Base-by-base conservation (phyloP, 306 rosid genomes). In the Pterocarpus macrocarpus region DNA sequence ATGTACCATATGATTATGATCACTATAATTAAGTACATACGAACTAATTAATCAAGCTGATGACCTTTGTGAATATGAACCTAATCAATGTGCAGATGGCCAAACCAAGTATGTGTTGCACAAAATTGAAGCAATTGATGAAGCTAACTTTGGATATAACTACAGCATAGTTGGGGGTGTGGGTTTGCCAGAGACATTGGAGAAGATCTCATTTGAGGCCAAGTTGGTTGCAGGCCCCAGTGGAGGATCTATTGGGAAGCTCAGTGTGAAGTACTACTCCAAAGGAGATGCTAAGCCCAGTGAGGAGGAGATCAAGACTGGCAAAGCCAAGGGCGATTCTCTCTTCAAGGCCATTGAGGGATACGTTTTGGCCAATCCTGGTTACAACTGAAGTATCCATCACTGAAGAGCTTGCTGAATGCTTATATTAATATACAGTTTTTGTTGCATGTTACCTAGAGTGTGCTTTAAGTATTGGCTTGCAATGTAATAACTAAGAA, bases 321-420 rank as follows among this genome's bases (percentile, higher is more conserved):
- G 84, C 1, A 86, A 86, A 28, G 80, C 80, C 8, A 86, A 58
- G 76, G 79, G 82, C 1, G 89, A 86, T 35, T 79, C 68, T 6
- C 84, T 86, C 35, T 86, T 86, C 80, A 86, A 79, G 80, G 86
- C 84, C 77, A 57, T 86, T n/a, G 89, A 86, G 34, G 82, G 49
- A 14, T 86, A 82, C n/a, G 73, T 86, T 76, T 63, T 82, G 82
- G 86, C 84, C 12, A 59, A 82, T 76, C 86, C 84, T 28, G 41
- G 69, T 7, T 82, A 78, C 88, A 71, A 67, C 28, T 22, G 28
- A 22, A 22, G 28, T 22, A 22, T 22, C 28, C 28, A 0, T 22
- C 28, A 22, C 28, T 22, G 28, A 5, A 43, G 47, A 43, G 47
- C 47, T 43, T 43, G 47, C 47, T 22, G 3, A 0, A 43, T 43